phyloP scores from a whole-genome alignment of 2,329 filamentous ascomycete species.

The Pyrenochaeta sp. region DNA sequence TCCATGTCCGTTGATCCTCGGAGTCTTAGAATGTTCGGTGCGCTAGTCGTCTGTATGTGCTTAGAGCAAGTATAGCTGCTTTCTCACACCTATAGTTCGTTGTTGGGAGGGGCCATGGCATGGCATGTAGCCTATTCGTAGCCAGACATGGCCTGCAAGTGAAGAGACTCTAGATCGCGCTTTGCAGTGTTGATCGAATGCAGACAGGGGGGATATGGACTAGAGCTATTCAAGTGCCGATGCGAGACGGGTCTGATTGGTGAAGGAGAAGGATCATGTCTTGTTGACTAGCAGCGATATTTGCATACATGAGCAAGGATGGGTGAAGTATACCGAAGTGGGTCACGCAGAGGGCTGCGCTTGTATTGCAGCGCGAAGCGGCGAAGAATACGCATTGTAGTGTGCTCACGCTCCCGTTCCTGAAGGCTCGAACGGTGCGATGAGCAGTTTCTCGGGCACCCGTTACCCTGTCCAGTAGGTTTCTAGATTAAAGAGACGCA shows the following conservation, averaged over 20 bases:
- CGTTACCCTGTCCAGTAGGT: not conserved
- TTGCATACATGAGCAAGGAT: too few relatives aligned
- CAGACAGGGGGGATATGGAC: not conserved
- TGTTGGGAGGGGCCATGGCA: not conserved
- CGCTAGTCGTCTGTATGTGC: constrained; percentile 1
- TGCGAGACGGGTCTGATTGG: not conserved
- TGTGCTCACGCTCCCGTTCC: too few relatives aligned
- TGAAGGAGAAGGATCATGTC: not conserved
- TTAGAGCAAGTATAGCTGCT: not conserved
- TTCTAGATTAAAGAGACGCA: not conserved
- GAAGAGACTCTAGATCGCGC: constrained; percentile 9
- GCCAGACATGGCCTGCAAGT: not conserved
- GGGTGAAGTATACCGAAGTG: too few relatives aligned
- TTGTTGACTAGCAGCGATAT: not conserved
- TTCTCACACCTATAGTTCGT: not conserved
- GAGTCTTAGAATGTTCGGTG: constrained; percentile 11
- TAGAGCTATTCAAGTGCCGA: not conserved
- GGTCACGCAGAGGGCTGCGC: too few relatives aligned
- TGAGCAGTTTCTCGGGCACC: too few relatives aligned
- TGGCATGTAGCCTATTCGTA: not conserved
- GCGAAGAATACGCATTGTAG: too few relatives aligned
- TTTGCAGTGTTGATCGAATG: constrained; percentile 1
- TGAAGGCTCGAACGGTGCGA: too few relatives aligned
- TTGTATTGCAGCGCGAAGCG: too few relatives aligned
- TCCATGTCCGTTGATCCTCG: constrained; percentile 6